Evolutionary conservation across 176 grass and related monocot genomes (phyloP).

Genomic region (Eleusine indica): DNA sequence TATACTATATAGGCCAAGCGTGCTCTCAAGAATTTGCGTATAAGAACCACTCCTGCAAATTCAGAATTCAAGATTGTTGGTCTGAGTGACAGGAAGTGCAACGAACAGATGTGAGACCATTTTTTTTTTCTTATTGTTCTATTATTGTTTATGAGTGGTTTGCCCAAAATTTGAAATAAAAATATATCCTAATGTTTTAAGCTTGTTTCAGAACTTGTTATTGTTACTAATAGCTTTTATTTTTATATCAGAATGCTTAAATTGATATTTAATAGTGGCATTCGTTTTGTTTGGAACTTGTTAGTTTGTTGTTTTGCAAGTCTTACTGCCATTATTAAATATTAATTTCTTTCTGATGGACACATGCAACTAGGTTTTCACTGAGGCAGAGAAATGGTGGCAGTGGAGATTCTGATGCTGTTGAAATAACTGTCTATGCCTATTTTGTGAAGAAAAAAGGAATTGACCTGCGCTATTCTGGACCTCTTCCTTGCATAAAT

Average conservation of each 20-base stretch:
- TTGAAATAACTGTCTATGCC: slow-evolving; percentile 71
- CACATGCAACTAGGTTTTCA: slow-evolving; percentile 51
- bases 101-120: slow-evolving; percentile 58
- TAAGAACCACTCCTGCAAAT: slow-evolving; percentile 60
- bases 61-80: slow-evolving; percentile 84
- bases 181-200: not conserved
- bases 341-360: slow-evolving; percentile 28
- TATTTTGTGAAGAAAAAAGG: slow-evolving; percentile 63
- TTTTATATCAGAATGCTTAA: not conserved
- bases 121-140: not conserved
- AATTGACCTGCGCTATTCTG: slow-evolving; percentile 68
- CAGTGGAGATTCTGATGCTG: slow-evolving; percentile 35
- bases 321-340: not conserved
- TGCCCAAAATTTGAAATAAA: slow-evolving; percentile 5
- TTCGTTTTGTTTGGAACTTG: slow-evolving; percentile 8
- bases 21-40: slow-evolving; percentile 65
- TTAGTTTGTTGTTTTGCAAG: not conserved
- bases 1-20: slow-evolving; percentile 60
- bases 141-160: not conserved
- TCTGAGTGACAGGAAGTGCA: slow-evolving; percentile 71
- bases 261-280: not conserved
- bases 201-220: slow-evolving; percentile 4
- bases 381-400: slow-evolving; percentile 48
- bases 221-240: slow-evolving; percentile 14
- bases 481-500: slow-evolving; percentile 77